Percentiles rank a stretch among this genome's conserved stretches.
Evolutionary conservation across 192 early-diverging fungal species (phyloP).

Genomic region (Chytriomyces sp.): DNA sequence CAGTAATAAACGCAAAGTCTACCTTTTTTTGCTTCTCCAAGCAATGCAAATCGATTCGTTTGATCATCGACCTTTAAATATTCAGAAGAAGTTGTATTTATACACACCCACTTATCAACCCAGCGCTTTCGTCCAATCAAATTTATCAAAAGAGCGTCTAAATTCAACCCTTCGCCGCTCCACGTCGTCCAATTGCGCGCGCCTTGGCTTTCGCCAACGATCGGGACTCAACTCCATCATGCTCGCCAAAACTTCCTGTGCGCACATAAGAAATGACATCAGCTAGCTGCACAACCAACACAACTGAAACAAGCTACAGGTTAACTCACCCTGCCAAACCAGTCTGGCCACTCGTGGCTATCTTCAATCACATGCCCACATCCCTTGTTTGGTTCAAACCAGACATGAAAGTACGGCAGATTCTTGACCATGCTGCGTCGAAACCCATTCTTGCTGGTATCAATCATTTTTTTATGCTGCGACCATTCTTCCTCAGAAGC

Average conservation of each 20-base stretch:
- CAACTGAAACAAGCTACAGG: conserved; percentile 24
- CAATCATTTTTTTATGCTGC: conserved; percentile 79
- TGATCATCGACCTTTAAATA: too few relatives aligned
- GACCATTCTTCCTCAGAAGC: conserved; percentile 86
- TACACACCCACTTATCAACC: conserved; percentile 31
- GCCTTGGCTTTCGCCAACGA: conserved; percentile 72
- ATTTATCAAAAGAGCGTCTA: conserved; percentile 70
- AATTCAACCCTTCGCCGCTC: conserved; percentile 61
- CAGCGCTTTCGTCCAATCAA: conserved; percentile 84
- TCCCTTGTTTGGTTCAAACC: conserved; percentile 88
- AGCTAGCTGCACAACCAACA: too few relatives aligned
- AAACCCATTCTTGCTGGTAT: conserved; percentile 65
- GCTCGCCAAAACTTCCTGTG: conserved; percentile 78
- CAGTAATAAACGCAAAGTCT: too few relatives aligned
- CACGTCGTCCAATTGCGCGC: conserved; percentile 54
- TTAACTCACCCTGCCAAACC: conserved; percentile 75
- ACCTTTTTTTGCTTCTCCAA: too few relatives aligned
- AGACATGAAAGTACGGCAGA: conserved; percentile 96
- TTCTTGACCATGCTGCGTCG: conserved; percentile 61
- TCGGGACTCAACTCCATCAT: conserved; percentile 80
- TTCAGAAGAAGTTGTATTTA: too few relatives aligned
- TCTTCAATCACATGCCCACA: conserved; percentile 97
- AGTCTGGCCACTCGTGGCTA: conserved; percentile 72
- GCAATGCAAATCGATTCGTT: too few relatives aligned
- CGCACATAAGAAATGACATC: too few relatives aligned